phyloP scores from a whole-genome alignment of 2,329 filamentous ascomycete genomes.

The Akanthomyces dipterigenus region DNA sequence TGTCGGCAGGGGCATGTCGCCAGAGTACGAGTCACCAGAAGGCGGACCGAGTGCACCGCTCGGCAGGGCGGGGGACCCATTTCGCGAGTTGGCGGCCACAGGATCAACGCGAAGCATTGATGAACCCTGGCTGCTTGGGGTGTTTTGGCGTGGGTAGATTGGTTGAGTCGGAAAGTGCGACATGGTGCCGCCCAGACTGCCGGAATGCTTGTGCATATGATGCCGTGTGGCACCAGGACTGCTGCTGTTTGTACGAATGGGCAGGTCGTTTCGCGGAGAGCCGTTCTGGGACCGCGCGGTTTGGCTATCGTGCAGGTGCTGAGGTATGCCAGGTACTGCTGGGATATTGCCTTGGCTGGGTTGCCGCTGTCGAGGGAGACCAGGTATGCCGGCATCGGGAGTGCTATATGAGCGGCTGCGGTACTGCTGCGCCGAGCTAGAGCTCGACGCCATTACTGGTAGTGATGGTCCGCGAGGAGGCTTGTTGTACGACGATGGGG shows the following conservation, averaged over 20 bases:
- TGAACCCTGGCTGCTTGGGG: conserved; percentile 29
- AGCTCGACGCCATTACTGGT: conserved; percentile 57
- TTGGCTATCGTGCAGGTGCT: conserved; percentile 57
- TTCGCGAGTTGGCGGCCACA: conserved; percentile 32
- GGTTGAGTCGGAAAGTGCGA: conserved; percentile 51
- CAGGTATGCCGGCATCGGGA: conserved; percentile 77
- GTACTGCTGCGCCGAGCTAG: conserved; percentile 56
- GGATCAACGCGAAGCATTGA: conserved; percentile 33
- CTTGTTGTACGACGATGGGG: conserved; percentile 59
- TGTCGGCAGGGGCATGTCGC: conserved; percentile 51
- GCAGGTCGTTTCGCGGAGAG: conserved; percentile 65
- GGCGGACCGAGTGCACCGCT: conserved; percentile 24
- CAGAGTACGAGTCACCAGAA: conserved; percentile 28
- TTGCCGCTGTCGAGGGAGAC: conserved; percentile 50
- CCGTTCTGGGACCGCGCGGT: conserved; percentile 76
- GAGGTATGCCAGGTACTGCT: conserved; percentile 68
- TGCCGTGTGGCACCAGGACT: conserved; percentile 63
- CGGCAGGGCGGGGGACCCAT: conserved; percentile 41
- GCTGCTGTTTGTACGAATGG: conserved; percentile 62
- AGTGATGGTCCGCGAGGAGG: conserved; percentile 72
- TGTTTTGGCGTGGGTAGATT: conserved; percentile 42
- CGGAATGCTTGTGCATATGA: conserved; percentile 43
- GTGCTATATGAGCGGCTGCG: conserved; percentile 89
- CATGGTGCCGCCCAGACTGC: conserved; percentile 46
- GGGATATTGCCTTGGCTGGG: conserved; percentile 53